Base-by-base conservation (phyloP, 495 filamentous ascomycete genomes). In the Amphirosellinia nigrospora region DNA sequence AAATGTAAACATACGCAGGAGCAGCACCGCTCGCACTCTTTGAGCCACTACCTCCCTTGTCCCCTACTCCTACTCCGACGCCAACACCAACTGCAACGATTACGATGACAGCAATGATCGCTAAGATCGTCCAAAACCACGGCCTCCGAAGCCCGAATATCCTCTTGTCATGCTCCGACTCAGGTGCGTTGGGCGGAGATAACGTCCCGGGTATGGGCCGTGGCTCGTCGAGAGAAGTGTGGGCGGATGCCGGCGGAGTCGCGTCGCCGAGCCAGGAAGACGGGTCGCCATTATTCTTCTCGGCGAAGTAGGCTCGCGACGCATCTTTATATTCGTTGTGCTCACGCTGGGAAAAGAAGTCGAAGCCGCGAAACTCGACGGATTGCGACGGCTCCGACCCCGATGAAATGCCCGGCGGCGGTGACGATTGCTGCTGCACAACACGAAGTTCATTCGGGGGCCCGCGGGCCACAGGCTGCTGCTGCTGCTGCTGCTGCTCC, bases 41-140 rank as follows among this genome's bases (percentile, higher is more conserved):
- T 21, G 46, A 56, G 53, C 46, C 8, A n/a, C 39, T 68, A 23
- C 39, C 9, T 32, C 21, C n/a, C 59, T 15, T 30, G 11, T 30
- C 7, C 30, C 46, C 45, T 32, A 83, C 73, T 21, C 46, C 46
- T 23, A 84, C 73, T 0, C 81, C 79, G 4, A 83, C 71, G 0
- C 82, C 82, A 9, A 82, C 76, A 0, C 82, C 80, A 11, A 85
- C 71, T 8, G 77, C 79, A 19, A 84, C 41, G 45, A 73, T 58
- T 11, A 84, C 46, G 11, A 82, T 11, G 10, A 83, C 38, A 23
- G 72, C 30, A n/a, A 79, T 58, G 15, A 73, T 70, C 10, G 73
- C 71, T 8, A 80, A 11, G 0, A 77, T 26, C 76, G 77, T 79
- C 64, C 81, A 77, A 10, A 78, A 66, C 64, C 69, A 73, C 1